Base-by-base conservation (phyloP, 2,329 filamentous ascomycete species). In the Nannizziopsis barbatae region DNA sequence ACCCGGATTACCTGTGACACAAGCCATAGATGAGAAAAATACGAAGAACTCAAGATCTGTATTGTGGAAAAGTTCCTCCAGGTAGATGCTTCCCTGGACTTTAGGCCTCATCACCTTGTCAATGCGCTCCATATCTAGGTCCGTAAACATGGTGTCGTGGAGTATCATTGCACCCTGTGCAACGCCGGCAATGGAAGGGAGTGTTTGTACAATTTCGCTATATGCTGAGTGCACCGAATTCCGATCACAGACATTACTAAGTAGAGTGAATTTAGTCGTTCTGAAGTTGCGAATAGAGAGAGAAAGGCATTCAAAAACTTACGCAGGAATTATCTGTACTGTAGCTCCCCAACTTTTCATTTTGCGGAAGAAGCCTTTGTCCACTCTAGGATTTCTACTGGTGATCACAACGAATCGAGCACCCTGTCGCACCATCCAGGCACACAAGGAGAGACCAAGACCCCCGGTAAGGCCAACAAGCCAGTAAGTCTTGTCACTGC, bases 161-260 rank as follows among this genome's bases (percentile, higher is more conserved):
- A 70, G 55, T 11, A 70, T 62, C 60, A 68, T 64, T 2, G 67
- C 66, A 20, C 50, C 61, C 14, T 62, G 57, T 1, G 42, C 51
- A 5, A 63, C 56, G 27, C 61, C 61, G 1, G 43, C 58, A 31
- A 63, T 54, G 2, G 55, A 58, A 2, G 67, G 67, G 44, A 64
- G 31, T 2, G 27, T 42, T 6, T 18, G 35, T 6, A 27, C 18
- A 12, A 50, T 50, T 35, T 41, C 17, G n/a, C 20, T 20, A 39
- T 27, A 27, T 27, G 22, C 22, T 27, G 22, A 27, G 22, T 27
- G 7, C 7, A 27, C 22, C 22, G 22, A 27, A 7, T 27, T 27
- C 22, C 22, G 22, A 27, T 27, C 22, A 27, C 22, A 27, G 22
- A 27, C 22, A 27, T 27, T 7, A 7, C 22, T 27, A 27, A 27